Percentiles rank a stretch among this genome's conserved stretches.
Conservation (phyloP, 495 filamentous ascomycete genomes). For the Copromyces sp. region DNA sequence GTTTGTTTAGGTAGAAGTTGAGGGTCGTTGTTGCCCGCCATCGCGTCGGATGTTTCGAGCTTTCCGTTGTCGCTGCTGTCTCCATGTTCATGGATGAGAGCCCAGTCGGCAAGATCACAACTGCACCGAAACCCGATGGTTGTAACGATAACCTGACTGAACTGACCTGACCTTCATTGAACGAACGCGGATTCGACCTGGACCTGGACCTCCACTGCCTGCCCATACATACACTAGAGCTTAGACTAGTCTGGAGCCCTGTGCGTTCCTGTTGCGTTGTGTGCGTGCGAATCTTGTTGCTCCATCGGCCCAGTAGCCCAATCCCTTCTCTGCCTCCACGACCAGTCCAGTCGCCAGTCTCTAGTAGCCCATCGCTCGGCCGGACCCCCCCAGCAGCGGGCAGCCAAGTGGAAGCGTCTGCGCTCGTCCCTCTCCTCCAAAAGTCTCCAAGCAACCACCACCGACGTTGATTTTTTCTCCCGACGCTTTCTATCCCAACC, state of each 20-base stretch:
- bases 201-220: not conserved
- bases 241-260: not conserved
- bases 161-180: not conserved
- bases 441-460: conserved; percentile 19
- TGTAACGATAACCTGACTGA: not conserved
- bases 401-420: not conserved
- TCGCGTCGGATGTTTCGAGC: not conserved
- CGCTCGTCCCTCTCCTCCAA: conserved; percentile 16
- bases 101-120: not conserved
- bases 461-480: conserved; percentile 19
- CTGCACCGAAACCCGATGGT: not conserved
- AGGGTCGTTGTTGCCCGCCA: not conserved
- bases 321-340: not conserved
- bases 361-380: not conserved
- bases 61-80: not conserved
- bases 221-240: not conserved
- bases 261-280: not conserved
- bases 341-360: not conserved
- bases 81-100: not conserved
- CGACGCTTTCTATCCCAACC: conserved; percentile 15
- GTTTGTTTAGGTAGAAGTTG: not conserved
- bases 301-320: not conserved
- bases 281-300: not conserved
- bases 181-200: not conserved
- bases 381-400: not conserved